phyloP scores from a whole-genome alignment of 805 yeast species.

The Candida ovalis region DNA sequence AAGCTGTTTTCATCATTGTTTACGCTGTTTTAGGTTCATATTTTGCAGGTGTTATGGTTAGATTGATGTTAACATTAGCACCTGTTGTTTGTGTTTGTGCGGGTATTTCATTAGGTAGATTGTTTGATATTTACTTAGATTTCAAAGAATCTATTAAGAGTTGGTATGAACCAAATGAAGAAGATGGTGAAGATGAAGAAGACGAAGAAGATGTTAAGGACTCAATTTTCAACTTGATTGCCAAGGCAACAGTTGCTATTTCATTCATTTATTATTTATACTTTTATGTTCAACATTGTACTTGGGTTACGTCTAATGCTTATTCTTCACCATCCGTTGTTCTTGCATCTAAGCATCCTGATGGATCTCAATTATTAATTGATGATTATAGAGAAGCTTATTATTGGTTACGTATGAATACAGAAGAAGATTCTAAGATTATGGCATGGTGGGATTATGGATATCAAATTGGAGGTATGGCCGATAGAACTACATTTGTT shows the following conservation, averaged over 20 bases:
- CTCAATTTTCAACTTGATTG: slow-evolving; percentile 35
- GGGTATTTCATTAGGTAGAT: slow-evolving; percentile 80
- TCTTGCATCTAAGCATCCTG: slow-evolving; percentile 74
- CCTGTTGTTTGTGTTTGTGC: slow-evolving; percentile 94
- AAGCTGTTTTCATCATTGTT: slow-evolving; percentile 88
- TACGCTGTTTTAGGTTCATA: slow-evolving; percentile 93
- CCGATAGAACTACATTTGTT: slow-evolving; percentile 96
- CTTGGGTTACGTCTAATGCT: slow-evolving; percentile 95
- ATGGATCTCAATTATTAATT: slow-evolving; percentile 79
- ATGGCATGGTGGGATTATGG: slow-evolving; percentile 99
- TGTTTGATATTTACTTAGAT: slow-evolving; percentile 79
- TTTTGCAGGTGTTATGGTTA: slow-evolving; percentile 98
- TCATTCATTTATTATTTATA: slow-evolving; percentile 72
- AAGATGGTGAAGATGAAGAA: slow-evolving; percentile 23
- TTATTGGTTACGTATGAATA: slow-evolving; percentile 98
- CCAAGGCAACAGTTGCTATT: slow-evolving; percentile 60
- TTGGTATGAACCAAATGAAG: slow-evolving; percentile 7
- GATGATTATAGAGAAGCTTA: slow-evolving; percentile 99
- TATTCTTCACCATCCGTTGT: slow-evolving; percentile 98
- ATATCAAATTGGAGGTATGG: slow-evolving; percentile 99
- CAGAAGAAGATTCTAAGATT: slow-evolving; percentile 91
- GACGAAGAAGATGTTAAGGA: slow-evolving; percentile 9
- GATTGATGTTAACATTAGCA: slow-evolving; percentile 94
- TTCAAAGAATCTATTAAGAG: slow-evolving; percentile 32
- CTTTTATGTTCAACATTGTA: slow-evolving; percentile 88